Evolutionary conservation across 345 rosid genomes (phyloP).

Genomic region (Mercurialis annua): DNA sequence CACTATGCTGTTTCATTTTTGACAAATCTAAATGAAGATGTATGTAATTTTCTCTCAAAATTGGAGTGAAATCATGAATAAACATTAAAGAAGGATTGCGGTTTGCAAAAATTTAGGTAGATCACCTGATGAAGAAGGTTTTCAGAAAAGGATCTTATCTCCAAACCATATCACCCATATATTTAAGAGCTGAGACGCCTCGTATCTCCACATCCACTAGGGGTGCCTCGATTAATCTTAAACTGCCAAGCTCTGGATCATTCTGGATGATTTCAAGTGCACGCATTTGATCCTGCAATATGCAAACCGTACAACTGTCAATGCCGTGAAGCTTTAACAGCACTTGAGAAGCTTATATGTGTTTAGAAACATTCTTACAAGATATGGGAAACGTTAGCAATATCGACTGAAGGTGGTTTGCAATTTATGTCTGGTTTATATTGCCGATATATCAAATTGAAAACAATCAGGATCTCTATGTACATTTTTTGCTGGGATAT

Average conservation of each 20-base stretch:
- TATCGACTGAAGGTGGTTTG: not conserved
- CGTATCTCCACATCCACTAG: slow-evolving; percentile 71
- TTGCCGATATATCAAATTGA: not conserved
- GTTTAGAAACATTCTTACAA: not conserved
- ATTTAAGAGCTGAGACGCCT: slow-evolving; percentile 76
- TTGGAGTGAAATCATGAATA: not conserved
- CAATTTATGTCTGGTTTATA: not conserved
- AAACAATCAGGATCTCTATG: not conserved
- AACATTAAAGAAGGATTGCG: too few species aligned
- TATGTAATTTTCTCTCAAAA: not conserved
- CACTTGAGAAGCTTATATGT: not conserved
- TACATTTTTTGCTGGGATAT: not conserved
- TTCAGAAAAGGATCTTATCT: slow-evolving; percentile 27
- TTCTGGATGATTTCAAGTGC: slow-evolving; percentile 50
- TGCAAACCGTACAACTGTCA: not conserved
- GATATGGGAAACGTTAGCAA: not conserved
- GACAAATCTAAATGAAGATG: not conserved
- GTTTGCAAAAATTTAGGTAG: not conserved
- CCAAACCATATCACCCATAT: slow-evolving; percentile 69
- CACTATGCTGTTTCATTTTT: not conserved
- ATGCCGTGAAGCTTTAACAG: not conserved
- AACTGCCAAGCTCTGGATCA: slow-evolving; percentile 48
- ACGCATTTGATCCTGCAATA: slow-evolving; percentile 59
- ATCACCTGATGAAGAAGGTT: not conserved
- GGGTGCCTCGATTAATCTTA: slow-evolving; percentile 51